Evolutionary conservation across 176 grass and related monocot species (phyloP).

Genomic region (Hyparrhenia diplandra): DNA sequence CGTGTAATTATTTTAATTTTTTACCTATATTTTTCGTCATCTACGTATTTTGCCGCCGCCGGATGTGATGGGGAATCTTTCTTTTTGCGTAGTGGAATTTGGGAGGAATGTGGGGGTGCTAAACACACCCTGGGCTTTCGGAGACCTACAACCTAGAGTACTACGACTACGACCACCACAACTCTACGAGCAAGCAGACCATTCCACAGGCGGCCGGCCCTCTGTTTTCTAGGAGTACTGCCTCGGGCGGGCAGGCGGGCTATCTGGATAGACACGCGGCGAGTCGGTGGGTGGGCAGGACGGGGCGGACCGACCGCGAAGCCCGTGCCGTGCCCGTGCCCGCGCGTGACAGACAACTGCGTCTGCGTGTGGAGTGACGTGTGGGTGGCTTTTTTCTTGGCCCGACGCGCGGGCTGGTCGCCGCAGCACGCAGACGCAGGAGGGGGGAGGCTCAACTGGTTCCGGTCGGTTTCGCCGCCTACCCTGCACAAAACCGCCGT

Average conservation of each 20-base stretch:
- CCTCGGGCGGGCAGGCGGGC: no score
- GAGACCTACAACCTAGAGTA: not conserved
- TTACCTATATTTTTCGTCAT: no score
- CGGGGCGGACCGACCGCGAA: not conserved
- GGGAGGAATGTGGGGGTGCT: no score
- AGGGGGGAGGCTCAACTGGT: conserved; percentile 3
- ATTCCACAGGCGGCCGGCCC: not conserved
- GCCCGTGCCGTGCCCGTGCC: no score
- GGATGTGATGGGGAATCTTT: no score
- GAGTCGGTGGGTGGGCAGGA: not conserved
- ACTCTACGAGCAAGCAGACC: not conserved
- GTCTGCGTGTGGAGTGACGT: no score
- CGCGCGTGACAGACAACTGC: not conserved
- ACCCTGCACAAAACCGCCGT: not conserved
- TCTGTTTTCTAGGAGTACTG: not conserved
- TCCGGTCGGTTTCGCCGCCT: conserved; percentile 7
- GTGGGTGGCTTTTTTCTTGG: not conserved
- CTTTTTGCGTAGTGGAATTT: no score
- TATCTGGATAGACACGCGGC: not conserved
- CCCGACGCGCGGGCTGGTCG: not conserved
- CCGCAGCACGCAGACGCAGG: not conserved
- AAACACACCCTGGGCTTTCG: no score
- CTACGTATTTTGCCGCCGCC: no score
- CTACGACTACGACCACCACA: no score
- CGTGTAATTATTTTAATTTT: no score